These are phyloP conservation scores for Boeremia lycopersici DNA, from an alignment of 2,329 filamentous ascomycete genomes.

Conservation along the genomic window DNA sequence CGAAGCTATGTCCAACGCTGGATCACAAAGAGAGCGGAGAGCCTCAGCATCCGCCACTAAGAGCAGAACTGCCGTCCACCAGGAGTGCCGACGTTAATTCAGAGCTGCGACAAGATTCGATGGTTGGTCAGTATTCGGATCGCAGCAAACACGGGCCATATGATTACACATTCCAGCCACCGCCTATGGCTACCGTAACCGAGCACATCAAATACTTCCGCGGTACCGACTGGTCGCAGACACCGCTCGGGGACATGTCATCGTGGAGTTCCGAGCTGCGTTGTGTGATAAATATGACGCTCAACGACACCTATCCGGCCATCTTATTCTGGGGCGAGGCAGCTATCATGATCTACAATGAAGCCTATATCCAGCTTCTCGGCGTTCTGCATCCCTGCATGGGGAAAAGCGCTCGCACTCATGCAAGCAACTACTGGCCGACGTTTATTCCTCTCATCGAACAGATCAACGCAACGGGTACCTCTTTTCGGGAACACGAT, in stretches of 20 bases:
- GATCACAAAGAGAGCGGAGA: constrained; percentile 39
- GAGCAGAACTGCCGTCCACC: background rate
- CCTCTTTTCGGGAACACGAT: constrained; percentile 59
- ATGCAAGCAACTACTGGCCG: constrained; percentile 67
- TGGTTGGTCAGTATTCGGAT: background rate
- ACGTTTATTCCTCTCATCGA: constrained; percentile 30
- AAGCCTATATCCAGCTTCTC: constrained; percentile 40
- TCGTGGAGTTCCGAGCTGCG: constrained; percentile 72
- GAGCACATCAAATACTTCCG: constrained; percentile 73
- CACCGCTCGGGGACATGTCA: constrained; percentile 73
- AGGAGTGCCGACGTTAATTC: constrained; percentile 3
- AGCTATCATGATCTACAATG: constrained; percentile 48
- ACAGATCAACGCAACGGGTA: constrained; percentile 29
- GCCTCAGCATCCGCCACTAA: constrained; percentile 49
- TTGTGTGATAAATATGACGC: constrained; percentile 76
- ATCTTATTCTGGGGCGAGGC: constrained; percentile 62
- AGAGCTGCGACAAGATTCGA: background rate
- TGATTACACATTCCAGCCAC: constrained; percentile 20
- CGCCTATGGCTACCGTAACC: constrained; percentile 53
- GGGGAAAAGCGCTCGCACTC: constrained; percentile 64
- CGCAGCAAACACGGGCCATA: constrained; percentile 19
- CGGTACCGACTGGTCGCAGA: constrained; percentile 72
- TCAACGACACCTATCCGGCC: constrained; percentile 60
- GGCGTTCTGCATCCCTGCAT: constrained; percentile 59
- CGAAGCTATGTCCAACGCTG: background rate